Percentiles rank a stretch among this genome's conserved stretches.
phyloP scores from a whole-genome alignment of 257 asterid species.

The Cinchona pubescens region DNA sequence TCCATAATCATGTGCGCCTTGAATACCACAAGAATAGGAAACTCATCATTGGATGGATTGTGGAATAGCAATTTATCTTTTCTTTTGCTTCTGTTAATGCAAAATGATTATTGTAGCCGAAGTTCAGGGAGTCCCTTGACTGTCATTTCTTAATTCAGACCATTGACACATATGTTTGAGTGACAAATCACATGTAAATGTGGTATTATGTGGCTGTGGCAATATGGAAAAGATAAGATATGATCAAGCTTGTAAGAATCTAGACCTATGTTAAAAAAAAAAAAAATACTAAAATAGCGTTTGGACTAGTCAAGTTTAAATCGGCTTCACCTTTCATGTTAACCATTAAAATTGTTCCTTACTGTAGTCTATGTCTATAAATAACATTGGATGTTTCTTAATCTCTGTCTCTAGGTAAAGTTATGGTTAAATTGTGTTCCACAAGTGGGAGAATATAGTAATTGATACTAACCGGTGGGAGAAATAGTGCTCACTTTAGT shows the following conservation, averaged over 20 bases:
- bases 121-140: not conserved
- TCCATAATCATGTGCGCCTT: too few relatives aligned
- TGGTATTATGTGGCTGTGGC: not conserved
- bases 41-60: too few relatives aligned
- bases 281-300: too few relatives aligned
- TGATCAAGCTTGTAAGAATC: not conserved
- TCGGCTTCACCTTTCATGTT: not conserved
- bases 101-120: too few relatives aligned
- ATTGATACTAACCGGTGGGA: too few relatives aligned
- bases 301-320: not conserved
- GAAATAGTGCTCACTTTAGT: too few relatives aligned
- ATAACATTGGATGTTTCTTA: not conserved
- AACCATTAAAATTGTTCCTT: not conserved
- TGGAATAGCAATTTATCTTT: too few relatives aligned
- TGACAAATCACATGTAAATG: not conserved
- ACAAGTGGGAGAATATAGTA: not conserved
- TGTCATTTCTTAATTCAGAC: not conserved
- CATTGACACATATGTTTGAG: not conserved
- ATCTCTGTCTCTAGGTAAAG: not conserved
- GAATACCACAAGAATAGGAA: too few relatives aligned
- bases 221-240: not conserved
- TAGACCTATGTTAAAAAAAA: too few relatives aligned
- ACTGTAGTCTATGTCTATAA: not conserved
- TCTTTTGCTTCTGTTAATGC: too few relatives aligned
- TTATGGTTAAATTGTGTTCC: not conserved